Evolutionary conservation across 805 yeast species (phyloP), one percentile per base, ranked within the genome.

Genomic region (Myxozyma geophila): DNA sequence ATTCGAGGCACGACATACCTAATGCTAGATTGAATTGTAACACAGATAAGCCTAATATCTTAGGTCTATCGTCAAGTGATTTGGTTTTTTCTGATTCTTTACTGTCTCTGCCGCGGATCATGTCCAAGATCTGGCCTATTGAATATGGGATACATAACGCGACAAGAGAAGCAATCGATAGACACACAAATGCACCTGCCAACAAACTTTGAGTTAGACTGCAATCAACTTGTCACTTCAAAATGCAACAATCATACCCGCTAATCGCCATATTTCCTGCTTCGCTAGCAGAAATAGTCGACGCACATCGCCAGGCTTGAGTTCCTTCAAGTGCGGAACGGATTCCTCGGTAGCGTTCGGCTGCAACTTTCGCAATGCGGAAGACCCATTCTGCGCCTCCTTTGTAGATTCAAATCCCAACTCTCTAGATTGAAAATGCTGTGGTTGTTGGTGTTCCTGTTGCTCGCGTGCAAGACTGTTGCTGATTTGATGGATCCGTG

Each of bases 81-180:
- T 17, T 13, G 4, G 15, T 7, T 8, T 13, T 40, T 59, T 8
- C 19, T 75, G 73, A 6, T 72, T 46, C 51, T 4, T 44, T 28
- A 10, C 71, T 9, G 73, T 70, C 73, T 5, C 74, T 75, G 23
- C 76, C 76, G 37, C 76, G 82, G 5, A 88, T 85, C 6, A 87
- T 82, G 74, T 92, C 98, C 21, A 93, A 82, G 50, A 92, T 86
- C 71, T 89, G 89, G 35, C 98, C 98, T 59, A 92, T 88, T 28
- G 90, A 52, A 37, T 87, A 78, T 2, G 98, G 98, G 48, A 93
- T 79, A 13, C 87, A 76, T 90, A 93, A 88, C 43, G 92, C 83
- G 4, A 90, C 88, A 0, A 90, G 83, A 1, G 97, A 89, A 0
- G 97, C 85, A 7, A 87, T 73, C 3, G 86, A 76, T 40, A 92